Conservation (phyloP, 148 eudicot genomes). For the Rhododendron ovatum region DNA sequence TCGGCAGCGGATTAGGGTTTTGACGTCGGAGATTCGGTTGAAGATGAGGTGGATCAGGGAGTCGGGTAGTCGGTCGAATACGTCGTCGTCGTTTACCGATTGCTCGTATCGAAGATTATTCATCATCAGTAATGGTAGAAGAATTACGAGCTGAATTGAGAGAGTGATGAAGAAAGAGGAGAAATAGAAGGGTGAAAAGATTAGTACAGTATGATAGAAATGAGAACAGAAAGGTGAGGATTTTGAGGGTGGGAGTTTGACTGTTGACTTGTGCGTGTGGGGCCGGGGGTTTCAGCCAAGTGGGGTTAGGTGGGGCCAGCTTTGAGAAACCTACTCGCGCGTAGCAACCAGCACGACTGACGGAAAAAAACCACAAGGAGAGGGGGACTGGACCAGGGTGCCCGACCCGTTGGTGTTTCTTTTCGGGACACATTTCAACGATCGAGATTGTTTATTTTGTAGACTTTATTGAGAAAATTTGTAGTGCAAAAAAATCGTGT, state of each 20-base stretch:
- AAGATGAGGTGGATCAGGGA: constrained; percentile 23
- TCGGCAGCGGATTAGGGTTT: constrained; percentile 27
- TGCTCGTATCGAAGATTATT: neutral
- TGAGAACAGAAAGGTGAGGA: neutral
- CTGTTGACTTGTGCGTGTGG: constrained; percentile 10
- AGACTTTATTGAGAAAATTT: no score
- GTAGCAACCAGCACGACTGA: no score
- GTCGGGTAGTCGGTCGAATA: constrained; percentile 34
- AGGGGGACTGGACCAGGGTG: no score
- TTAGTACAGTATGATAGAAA: neutral
- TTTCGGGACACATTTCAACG: no score
- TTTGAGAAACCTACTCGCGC: neutral
- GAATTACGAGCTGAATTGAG: neutral
- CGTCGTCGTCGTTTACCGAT: constrained; percentile 6
- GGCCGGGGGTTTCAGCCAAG: neutral
- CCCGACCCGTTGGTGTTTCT: no score
- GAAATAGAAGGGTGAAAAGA: neutral
- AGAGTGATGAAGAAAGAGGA: neutral
- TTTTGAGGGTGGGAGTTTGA: neutral
- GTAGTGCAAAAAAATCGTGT: no score
- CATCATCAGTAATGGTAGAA: no score
- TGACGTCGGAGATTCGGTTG: constrained; percentile 23
- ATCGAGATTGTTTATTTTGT: no score
- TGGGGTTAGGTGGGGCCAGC: neutral
- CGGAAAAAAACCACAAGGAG: no score